Evolutionary conservation across 257 asterid species (phyloP), one percentile per base, ranked within the genome.

Genomic region (Capsicum baccatum): DNA sequence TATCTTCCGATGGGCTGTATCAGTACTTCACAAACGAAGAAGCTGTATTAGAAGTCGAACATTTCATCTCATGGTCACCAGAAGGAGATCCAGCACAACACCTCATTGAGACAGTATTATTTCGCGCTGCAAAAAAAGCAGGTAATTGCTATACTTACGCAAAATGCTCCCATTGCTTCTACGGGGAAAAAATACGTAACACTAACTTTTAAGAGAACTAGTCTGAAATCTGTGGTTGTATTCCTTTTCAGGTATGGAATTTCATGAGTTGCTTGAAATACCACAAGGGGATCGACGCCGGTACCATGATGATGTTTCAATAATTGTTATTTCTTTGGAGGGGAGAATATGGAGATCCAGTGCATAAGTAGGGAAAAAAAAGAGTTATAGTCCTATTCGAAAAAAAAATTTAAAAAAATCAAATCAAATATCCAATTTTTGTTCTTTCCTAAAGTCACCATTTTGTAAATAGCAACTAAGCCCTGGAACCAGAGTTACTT

Each of bases 21-120:
- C 98, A 96, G 73, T 96, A 96, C 92, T 96, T 96, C 92, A 96
- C 99, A 4, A 96, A 96, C 0, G 98, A 96, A 87, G 99, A 96
- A 83, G 99, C 98, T 66, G 97, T 96, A 1, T 86, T 97, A 7
- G 98, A 94, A 89, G 98, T 96, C 7, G 98, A 96, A 42, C 89
- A 84, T 50, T 96, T 96, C 91, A 86, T 94, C 81, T 87, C 98
- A 21, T 92, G 94, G 98, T 94, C 97, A 15, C 99, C 99, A 0
- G 98, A 96, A 57, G 99, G 99, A 42, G 99, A 96, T 86, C 99
- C 99, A 1, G 99, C 99, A 0, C 99, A 96, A 84, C 99, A 94
- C 89, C 94, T 96, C 35, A 96, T 96, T 3, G 97, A 96, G 86
- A 98, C 92, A 81, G 83, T 94, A 87, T 90, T 96, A 14, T 93